A percentile compares a stretch with the other conserved stretches of the same genome.
Conservation (phyloP, 1,284 basidiomycete species). For the Moesziomyces aphidis region DNA sequence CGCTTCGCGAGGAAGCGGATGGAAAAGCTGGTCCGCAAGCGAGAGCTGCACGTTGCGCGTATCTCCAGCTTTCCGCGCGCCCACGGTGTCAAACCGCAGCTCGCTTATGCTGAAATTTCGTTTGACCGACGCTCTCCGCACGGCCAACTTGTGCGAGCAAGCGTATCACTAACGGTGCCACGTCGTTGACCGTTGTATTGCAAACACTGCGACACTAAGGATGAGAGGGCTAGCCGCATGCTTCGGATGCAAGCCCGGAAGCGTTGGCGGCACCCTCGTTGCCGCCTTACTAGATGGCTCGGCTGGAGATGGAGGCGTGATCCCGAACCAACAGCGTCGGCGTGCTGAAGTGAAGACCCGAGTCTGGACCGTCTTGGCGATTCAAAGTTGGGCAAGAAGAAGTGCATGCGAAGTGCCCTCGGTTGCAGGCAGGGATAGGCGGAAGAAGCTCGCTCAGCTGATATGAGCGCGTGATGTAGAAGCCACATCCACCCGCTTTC, state of each 20-base stretch:
- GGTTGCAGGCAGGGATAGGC: too few relatives aligned
- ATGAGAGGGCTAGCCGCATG: not conserved
- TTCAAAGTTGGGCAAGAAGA: not conserved
- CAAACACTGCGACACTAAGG: too few relatives aligned
- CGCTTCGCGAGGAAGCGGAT: too few relatives aligned
- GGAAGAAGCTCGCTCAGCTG: not conserved
- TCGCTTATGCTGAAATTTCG: not conserved
- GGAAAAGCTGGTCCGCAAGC: too few relatives aligned
- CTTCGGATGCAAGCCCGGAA: not conserved
- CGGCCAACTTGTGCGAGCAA: not conserved
- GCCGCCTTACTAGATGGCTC: not conserved
- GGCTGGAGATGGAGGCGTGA: not conserved
- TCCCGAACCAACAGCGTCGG: too few relatives aligned
- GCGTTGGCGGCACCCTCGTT: not conserved
- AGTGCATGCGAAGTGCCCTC: not conserved
- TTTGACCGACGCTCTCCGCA: not conserved
- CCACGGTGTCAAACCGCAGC: too few relatives aligned
- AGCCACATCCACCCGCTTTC: not conserved
- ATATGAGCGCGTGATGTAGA: not conserved
- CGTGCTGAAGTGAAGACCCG: not conserved
- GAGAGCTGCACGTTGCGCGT: too few relatives aligned
- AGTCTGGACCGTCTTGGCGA: not conserved
- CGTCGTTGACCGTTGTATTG: too few relatives aligned
- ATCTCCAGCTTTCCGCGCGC: too few relatives aligned
- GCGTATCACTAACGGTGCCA: too few relatives aligned